Evolutionary conservation across 2,329 filamentous ascomycete genomes (phyloP).

Genomic region (Penicillium sp.): DNA sequence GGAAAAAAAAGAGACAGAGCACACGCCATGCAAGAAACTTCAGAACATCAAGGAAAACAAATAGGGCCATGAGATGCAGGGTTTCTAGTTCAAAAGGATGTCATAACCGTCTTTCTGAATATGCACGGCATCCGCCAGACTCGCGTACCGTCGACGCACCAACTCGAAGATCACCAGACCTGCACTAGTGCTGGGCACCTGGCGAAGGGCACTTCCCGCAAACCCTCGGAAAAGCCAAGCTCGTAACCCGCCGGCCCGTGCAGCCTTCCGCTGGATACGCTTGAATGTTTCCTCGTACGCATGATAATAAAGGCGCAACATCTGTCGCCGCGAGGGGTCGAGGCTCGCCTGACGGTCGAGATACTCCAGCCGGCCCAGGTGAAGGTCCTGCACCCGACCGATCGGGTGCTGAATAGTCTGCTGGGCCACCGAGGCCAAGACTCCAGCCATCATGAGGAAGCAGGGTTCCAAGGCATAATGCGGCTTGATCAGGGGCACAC

Average conservation of each 20-base stretch:
- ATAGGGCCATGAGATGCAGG: background rate
- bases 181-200: slow-evolving; percentile 59
- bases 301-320: slow-evolving; percentile 52
- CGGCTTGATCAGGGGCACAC: slow-evolving; percentile 49
- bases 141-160: slow-evolving; percentile 55
- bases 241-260: slow-evolving; percentile 49
- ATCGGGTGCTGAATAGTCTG: slow-evolving; percentile 56
- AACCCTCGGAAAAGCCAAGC: slow-evolving; percentile 55
- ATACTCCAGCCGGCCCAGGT: slow-evolving; percentile 54
- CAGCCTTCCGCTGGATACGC: slow-evolving; percentile 48
- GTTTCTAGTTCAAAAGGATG: slow-evolving; percentile 47
- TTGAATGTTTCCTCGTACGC: slow-evolving; percentile 57
- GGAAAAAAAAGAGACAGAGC: too few relatives aligned
- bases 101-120: slow-evolving; percentile 57
- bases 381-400: slow-evolving; percentile 53
- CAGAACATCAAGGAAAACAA: background rate
- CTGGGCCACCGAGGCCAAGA: slow-evolving; percentile 53
- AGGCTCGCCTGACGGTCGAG: slow-evolving; percentile 50
- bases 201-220: slow-evolving; percentile 50
- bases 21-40: too few relatives aligned
- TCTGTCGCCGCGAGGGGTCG: slow-evolving; percentile 36
- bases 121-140: slow-evolving; percentile 46
- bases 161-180: slow-evolving; percentile 61
- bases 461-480: slow-evolving; percentile 59
- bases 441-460: slow-evolving; percentile 56